Conservation (phyloP, 495 filamentous ascomycete species). For the Aspergillus taichungensis region DNA sequence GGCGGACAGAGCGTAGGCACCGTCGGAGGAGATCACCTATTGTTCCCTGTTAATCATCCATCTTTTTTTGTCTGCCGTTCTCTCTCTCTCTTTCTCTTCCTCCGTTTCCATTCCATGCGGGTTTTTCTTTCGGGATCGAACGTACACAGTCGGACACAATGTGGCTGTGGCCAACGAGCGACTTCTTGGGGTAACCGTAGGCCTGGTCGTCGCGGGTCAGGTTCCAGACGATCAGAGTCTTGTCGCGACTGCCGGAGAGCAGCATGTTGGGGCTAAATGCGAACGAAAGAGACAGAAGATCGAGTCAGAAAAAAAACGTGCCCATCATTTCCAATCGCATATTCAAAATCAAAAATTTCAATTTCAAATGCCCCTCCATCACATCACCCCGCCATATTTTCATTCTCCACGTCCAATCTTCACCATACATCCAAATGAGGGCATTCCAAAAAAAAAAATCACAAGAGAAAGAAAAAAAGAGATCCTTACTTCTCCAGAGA, state of each 20-base stretch:
- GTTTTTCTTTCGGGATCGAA: too few species aligned
- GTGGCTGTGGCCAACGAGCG: constrained; percentile 97
- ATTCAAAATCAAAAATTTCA: neutral
- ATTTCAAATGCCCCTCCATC: constrained; percentile 6
- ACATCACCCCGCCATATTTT: neutral
- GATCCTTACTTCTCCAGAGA: constrained; percentile 90
- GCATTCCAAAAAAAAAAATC: too few species aligned
- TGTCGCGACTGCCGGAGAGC: constrained; percentile 92
- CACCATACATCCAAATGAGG: constrained; percentile 4
- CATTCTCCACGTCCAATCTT: neutral
- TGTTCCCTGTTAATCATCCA: constrained; percentile 8
- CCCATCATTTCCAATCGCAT: constrained; percentile 5
- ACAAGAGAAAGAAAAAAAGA: too few species aligned
- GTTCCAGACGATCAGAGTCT: constrained; percentile 99
- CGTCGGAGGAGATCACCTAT: constrained; percentile 98
- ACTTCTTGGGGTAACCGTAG: constrained; percentile 98
- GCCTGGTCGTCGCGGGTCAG: constrained; percentile 95
- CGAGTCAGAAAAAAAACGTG: constrained; percentile 26
- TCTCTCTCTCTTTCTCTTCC: too few species aligned
- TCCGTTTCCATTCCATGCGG: too few species aligned
- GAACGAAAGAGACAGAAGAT: constrained; percentile 16
- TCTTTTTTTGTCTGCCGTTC: too few species aligned
- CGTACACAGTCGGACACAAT: constrained; percentile 99
- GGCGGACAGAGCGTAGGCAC: constrained; percentile 96
- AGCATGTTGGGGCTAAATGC: constrained; percentile 95